These are phyloP conservation scores for Pythium sukuiense DNA, from an alignment of 352 stramenopile genomes.

Conservation along the genomic window DNA sequence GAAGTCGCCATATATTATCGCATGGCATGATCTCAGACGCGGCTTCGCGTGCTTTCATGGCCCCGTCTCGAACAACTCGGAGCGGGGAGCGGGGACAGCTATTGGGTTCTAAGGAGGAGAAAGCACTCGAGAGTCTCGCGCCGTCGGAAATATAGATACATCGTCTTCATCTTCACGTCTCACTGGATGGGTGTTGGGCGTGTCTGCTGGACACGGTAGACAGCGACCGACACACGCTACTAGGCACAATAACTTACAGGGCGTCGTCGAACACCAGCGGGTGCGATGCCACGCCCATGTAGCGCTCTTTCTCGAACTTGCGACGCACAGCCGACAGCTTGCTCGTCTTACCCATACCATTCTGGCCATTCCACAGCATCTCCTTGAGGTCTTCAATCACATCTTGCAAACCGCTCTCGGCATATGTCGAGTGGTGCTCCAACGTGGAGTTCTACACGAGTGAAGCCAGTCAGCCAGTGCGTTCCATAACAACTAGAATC, in stretches of 20 bases:
- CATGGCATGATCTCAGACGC: slow-evolving; percentile 11
- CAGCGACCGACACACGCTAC: slow-evolving; percentile 18
- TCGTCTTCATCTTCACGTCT: slow-evolving; percentile 19
- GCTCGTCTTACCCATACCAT: slow-evolving; percentile 65
- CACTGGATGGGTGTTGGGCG: slow-evolving; percentile 3
- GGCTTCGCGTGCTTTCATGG: slow-evolving; percentile 7
- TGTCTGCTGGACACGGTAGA: neutral
- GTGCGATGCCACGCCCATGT: slow-evolving; percentile 68
- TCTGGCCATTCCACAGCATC: slow-evolving; percentile 74
- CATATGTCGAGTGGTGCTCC: slow-evolving; percentile 81
- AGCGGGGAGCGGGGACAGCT: slow-evolving; percentile 2
- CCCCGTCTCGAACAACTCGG: slow-evolving; percentile 1
- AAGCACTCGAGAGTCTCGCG: slow-evolving; percentile 14
- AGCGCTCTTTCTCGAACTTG: slow-evolving; percentile 87
- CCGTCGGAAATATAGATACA: slow-evolving; percentile 25
- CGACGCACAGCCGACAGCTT: slow-evolving; percentile 80
- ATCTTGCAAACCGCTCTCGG: slow-evolving; percentile 47
- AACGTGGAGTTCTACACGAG: slow-evolving; percentile 52
- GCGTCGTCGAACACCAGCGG: slow-evolving; percentile 52
- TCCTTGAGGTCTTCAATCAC: slow-evolving; percentile 81
- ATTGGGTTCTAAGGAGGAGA: slow-evolving; percentile 10
- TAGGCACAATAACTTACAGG: slow-evolving; percentile 33
- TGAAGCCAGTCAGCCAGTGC: slow-evolving; percentile 15
- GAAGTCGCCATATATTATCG: slow-evolving; percentile 6
- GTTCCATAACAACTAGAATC: slow-evolving; percentile 13